Conservation (phyloP, 140 eudicot genomes). For the Anethum foeniculum region DNA sequence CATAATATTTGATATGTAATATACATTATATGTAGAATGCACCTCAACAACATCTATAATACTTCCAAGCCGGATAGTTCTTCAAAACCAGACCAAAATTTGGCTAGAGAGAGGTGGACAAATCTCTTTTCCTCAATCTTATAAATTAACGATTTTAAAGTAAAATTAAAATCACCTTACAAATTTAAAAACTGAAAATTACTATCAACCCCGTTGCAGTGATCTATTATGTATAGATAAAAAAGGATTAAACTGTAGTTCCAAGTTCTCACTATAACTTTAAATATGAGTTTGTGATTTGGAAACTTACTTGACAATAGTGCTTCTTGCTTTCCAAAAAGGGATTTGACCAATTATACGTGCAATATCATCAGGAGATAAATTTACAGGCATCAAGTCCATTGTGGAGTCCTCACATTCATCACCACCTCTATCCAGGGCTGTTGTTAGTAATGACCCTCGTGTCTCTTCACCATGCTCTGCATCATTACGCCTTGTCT, state of each 20-base stretch:
- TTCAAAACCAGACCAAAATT: too few species aligned
- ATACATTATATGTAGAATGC: too few species aligned
- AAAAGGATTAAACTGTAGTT: too few species aligned
- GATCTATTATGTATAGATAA: too few species aligned
- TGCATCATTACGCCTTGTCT: background rate
- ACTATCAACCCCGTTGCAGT: background rate
- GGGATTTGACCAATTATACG: constrained; percentile 45
- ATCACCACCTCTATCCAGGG: constrained; percentile 15
- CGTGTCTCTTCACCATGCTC: background rate
- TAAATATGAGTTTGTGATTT: background rate
- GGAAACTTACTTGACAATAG: constrained; percentile 50
- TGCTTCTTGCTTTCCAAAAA: constrained; percentile 47
- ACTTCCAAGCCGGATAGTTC: background rate
- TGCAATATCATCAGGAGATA: constrained; percentile 42
- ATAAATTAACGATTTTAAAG: too few species aligned
- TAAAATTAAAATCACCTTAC: too few species aligned
- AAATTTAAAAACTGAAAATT: background rate
- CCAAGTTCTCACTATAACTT: too few species aligned
- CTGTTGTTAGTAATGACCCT: background rate
- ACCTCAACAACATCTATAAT: background rate
- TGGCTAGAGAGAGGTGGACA: too few species aligned
- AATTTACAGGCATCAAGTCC: constrained; percentile 15
- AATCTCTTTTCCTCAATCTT: too few species aligned
- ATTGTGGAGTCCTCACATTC: constrained; percentile 17
- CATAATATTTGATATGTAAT: too few species aligned